Percentiles rank a stretch among this genome's conserved stretches.
Conservation (phyloP, 2,329 filamentous ascomycete species). For the Colletotrichum sp. region DNA sequence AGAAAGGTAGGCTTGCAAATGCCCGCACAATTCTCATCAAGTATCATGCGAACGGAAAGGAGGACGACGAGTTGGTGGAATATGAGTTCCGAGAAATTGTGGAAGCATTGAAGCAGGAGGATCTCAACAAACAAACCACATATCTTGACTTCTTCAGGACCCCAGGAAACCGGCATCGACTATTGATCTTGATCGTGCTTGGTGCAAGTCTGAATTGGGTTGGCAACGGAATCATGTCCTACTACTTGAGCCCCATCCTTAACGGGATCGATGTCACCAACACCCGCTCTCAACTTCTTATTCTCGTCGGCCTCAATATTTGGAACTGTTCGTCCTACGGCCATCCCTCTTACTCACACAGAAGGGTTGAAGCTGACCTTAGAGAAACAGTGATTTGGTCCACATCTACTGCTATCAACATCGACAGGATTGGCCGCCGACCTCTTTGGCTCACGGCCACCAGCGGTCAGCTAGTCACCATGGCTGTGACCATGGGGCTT, state of each 20-base stretch:
- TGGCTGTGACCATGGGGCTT: neutral
- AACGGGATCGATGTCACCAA: slow-evolving; percentile 2
- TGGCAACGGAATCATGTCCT: neutral
- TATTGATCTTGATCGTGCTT: neutral
- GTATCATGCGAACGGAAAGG: neutral
- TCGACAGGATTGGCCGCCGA: neutral
- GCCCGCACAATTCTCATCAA: neutral
- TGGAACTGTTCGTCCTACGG: neutral
- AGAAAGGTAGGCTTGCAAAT: neutral
- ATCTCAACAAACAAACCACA: neutral
- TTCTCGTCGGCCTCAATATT: neutral
- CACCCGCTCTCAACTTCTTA: neutral
- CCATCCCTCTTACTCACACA: neutral
- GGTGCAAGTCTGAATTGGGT: neutral
- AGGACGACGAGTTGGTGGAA: neutral
- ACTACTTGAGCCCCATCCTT: neutral
- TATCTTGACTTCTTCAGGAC: neutral
- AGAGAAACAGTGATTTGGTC: neutral
- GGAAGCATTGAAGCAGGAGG: neutral
- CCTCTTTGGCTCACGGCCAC: neutral
- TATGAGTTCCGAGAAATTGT: neutral
- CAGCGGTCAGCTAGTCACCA: neutral
- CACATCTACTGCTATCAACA: neutral
- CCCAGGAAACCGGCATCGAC: neutral
- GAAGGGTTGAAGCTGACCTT: neutral